These are phyloP conservation scores for Skeletonema menzelii DNA, from an alignment of 108 stramenopile species.

Conservation along the genomic window DNA sequence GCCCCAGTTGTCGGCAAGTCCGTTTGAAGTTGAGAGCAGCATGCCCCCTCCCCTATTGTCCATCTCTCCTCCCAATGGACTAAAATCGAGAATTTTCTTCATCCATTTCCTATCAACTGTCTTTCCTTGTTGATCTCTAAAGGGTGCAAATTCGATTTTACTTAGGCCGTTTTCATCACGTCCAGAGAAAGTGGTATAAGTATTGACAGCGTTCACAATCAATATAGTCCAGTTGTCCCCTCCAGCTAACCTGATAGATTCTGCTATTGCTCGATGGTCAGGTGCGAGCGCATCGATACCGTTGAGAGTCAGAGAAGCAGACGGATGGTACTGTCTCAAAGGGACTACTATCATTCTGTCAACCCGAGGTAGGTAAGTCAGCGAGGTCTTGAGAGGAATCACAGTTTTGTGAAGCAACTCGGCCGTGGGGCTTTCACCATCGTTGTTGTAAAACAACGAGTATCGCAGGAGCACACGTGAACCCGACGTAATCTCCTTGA, in stretches of 20 bases:
- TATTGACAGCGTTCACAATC: neutral
- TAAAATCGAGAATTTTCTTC: conserved; percentile 1
- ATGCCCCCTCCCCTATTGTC: neutral
- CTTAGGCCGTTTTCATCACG: neutral
- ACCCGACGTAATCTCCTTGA: conserved; percentile 3
- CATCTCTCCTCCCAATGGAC: neutral
- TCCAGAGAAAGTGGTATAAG: neutral
- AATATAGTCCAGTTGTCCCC: conserved; percentile 3
- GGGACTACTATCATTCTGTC: conserved; percentile 17
- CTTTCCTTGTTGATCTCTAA: conserved; percentile 1
- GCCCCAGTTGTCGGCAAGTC: neutral
- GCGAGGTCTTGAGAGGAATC: conserved; percentile 2
- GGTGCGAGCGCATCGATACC: conserved; percentile 14
- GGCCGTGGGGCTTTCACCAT: neutral
- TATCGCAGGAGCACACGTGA: conserved; percentile 4
- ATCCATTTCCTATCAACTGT: neutral
- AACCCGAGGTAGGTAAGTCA: neutral
- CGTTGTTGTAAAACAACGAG: neutral
- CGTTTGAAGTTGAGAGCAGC: neutral
- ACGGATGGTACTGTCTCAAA: conserved; percentile 4
- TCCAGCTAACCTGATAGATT: conserved; percentile 12
- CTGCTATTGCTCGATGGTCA: conserved; percentile 2
- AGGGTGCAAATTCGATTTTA: neutral
- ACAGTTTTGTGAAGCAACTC: neutral
- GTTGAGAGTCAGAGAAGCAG: neutral